Evolutionary conservation across 768 basidiomycete species (phyloP).

Genomic region (Xerocomellus intermedius): DNA sequence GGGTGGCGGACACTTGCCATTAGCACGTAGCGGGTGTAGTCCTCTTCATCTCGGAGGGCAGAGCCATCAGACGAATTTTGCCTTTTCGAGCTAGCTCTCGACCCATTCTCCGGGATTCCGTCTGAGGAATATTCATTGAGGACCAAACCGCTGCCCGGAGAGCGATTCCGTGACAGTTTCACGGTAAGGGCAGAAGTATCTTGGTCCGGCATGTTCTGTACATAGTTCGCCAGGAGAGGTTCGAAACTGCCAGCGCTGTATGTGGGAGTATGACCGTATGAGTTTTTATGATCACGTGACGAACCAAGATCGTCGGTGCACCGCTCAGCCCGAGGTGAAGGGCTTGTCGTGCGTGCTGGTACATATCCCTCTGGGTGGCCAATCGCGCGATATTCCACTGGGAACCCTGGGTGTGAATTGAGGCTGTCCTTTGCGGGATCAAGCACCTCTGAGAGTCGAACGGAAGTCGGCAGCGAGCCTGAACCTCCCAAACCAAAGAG

Average conservation of each 20-base stretch:
- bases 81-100: constrained; percentile 23
- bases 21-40: constrained; percentile 55
- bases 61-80: constrained; percentile 23
- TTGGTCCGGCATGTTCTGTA: constrained; percentile 27
- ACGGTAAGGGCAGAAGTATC: constrained; percentile 7
- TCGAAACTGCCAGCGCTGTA: constrained; percentile 59
- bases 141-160: constrained; percentile 1
- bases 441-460: constrained; percentile 36
- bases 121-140: constrained; percentile 12
- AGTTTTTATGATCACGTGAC: constrained; percentile 31
- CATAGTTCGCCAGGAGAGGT: constrained; percentile 52
- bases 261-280: constrained; percentile 43
- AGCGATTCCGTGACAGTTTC: constrained; percentile 33
- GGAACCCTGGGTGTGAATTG: constrained; percentile 56
- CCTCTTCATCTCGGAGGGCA: constrained; percentile 49
- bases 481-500: constrained; percentile 16
- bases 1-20: constrained; percentile 39
- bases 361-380: constrained; percentile 39
- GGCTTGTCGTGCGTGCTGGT: constrained; percentile 46
- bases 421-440: constrained; percentile 26
- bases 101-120: constrained; percentile 26
- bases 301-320: constrained; percentile 25
- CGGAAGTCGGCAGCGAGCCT: constrained; percentile 21
- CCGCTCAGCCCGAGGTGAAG: constrained; percentile 37
- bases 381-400: constrained; percentile 11